These are phyloP conservation scores for Russula sp. DNA, from an alignment of 768 basidiomycete species.

Conservation along the genomic window DNA sequence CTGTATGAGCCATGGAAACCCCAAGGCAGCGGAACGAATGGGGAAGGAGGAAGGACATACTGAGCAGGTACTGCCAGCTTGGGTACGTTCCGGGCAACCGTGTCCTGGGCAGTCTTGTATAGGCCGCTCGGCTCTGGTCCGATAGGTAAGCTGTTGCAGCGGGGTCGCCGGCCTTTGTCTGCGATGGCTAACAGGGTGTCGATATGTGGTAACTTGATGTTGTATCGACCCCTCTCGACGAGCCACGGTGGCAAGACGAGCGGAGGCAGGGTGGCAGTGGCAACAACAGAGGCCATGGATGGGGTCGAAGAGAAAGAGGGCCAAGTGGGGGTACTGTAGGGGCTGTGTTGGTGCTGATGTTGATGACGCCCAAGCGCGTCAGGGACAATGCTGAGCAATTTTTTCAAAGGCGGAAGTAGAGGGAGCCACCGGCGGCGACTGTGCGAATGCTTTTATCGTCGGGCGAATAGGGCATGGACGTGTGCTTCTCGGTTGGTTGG, in stretches of 20 bases:
- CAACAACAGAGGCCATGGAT: not conserved
- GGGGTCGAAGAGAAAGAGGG: not conserved
- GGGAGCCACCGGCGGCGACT: not conserved
- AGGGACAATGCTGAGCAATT: not conserved
- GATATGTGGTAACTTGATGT: constrained; percentile 15
- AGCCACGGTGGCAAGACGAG: constrained; percentile 20
- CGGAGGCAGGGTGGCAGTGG: not conserved
- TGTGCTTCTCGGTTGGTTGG: not conserved
- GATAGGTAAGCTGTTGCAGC: constrained; percentile 9
- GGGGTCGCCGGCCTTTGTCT: constrained; percentile 19
- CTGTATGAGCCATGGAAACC: not conserved
- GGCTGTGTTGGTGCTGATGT: constrained; percentile 2
- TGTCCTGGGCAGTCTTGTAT: constrained; percentile 24
- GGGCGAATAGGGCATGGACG: not conserved
- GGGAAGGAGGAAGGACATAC: not conserved
- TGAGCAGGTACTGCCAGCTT: constrained; percentile 17
- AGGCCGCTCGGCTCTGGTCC: constrained; percentile 20
- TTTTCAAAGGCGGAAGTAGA: not conserved
- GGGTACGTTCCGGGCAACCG: constrained; percentile 13
- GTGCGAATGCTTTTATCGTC: constrained; percentile 4
- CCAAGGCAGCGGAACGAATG: not conserved
- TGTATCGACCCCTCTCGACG: constrained; percentile 10
- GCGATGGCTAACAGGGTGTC: constrained; percentile 18
- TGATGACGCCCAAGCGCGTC: constrained; percentile 5
- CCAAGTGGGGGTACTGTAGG: not conserved